Conservation (phyloP, 2,329 filamentous ascomycete genomes). For the Zymoseptoria ardabiliae region DNA sequence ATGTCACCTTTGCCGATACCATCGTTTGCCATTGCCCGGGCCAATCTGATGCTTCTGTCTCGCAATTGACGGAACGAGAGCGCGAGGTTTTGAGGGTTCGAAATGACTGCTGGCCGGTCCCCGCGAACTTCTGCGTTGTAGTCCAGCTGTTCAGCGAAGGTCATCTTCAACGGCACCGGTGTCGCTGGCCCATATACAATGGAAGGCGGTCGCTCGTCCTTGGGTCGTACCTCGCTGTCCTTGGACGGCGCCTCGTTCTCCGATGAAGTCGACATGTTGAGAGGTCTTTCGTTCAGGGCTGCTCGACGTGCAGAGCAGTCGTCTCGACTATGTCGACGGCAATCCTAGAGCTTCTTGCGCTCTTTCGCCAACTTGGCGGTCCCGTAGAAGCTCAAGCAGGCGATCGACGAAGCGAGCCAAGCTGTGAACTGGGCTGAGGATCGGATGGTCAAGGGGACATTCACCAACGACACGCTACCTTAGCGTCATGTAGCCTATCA, state of each 20-base stretch:
- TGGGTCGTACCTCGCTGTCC: not conserved
- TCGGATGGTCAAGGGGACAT: not conserved
- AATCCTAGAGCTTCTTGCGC: not conserved
- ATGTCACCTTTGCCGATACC: conserved; percentile 23
- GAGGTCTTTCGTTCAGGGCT: not conserved
- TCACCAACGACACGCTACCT: not conserved
- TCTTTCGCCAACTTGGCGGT: not conserved
- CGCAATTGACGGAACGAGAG: conserved; percentile 20
- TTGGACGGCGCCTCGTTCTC: not conserved
- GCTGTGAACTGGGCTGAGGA: not conserved
- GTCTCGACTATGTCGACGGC: not conserved
- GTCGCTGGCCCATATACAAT: conserved; percentile 24
- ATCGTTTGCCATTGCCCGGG: conserved; percentile 23
- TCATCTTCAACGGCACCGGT: conserved; percentile 24
- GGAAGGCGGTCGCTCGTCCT: conserved; percentile 19
- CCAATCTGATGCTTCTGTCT: conserved; percentile 21
- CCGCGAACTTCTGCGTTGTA: conserved; percentile 23
- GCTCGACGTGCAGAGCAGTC: not conserved
- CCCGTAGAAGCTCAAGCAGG: too few relatives aligned
- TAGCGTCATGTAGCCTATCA: not conserved
- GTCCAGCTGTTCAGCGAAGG: conserved; percentile 24
- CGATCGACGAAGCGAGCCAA: not conserved
- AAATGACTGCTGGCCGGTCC: conserved; percentile 22
- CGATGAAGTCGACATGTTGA: not conserved
- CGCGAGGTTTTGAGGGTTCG: conserved; percentile 18